A percentile compares a stretch with the other conserved stretches of the same genome.
Evolutionary conservation across 2,329 filamentous ascomycete genomes (phyloP).

Genomic region (Mycosphaerella sp.): DNA sequence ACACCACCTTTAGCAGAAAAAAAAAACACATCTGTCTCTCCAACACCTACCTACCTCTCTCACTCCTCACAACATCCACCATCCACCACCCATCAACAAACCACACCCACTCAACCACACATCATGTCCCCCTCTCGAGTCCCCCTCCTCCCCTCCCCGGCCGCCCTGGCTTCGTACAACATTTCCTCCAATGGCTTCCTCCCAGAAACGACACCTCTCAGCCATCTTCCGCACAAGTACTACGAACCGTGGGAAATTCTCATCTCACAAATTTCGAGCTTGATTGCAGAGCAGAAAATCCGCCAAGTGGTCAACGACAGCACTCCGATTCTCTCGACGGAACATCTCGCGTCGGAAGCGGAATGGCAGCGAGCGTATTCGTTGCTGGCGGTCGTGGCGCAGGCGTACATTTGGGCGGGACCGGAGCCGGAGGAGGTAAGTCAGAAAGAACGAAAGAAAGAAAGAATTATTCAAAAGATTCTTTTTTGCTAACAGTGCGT

Average conservation of each 20-base stretch:
- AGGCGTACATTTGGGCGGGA: conserved; percentile 85
- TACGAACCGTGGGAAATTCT: conserved; percentile 91
- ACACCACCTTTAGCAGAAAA: background rate
- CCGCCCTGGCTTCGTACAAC: conserved; percentile 22
- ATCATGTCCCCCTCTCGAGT: conserved; percentile 27
- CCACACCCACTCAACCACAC: background rate
- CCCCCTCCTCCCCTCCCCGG: conserved; percentile 17
- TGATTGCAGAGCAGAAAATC: conserved; percentile 74
- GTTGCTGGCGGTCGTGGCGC: conserved; percentile 68
- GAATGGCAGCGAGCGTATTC: conserved; percentile 88
- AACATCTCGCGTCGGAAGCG: conserved; percentile 69
- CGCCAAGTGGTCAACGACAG: conserved; percentile 69
- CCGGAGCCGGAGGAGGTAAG: conserved; percentile 55
- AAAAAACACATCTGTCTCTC: background rate
- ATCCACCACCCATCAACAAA: background rate
- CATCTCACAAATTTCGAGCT: conserved; percentile 69
- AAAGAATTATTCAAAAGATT: no score
- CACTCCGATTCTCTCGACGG: conserved; percentile 74
- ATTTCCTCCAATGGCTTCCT: conserved; percentile 63
- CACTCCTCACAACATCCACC: background rate
- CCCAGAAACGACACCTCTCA: conserved; percentile 69
- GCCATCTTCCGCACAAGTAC: conserved; percentile 76
- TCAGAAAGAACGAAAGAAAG: no score
- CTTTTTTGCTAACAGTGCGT: background rate
- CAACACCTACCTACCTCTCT: background rate